Base-by-base conservation (phyloP, 345 rosid species). In the Mallotus nudiflorus region DNA sequence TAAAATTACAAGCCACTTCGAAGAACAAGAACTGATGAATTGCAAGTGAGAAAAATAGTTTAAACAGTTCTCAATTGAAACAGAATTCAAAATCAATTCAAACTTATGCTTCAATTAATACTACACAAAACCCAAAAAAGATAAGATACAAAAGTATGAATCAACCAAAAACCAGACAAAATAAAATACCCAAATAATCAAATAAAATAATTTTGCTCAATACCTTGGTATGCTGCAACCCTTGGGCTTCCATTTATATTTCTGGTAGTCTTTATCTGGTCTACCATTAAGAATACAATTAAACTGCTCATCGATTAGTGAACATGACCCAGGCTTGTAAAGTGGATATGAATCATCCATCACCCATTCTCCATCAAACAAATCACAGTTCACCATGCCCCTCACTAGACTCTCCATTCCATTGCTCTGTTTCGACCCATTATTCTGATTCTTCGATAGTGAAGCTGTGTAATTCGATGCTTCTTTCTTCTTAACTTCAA, bases 301-400 rank as follows among this genome's bases (percentile, higher is more conserved):
- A 71, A 95, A 95, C 59, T 92, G 99, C 73, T 85, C 87, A 75
- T 95, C 99, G 20, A 95, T 85, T 10, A 88, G 58, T 18, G 89
- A 85, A 82, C 99, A 95, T 15, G 98, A 83, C 49, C 94, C 97
- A 3, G 94, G 90, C 64, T 87, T 86, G 84, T 95, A 95, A 14
- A 95, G 94, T 2, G 99, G 99, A 81, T 95, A 95, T 1, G 98
- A 84, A 67, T 90, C 86, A 70, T 95, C 99, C 78, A 31, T 83
- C 51, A 92, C 81, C 99, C 99, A 95, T 13, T 82, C 74, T 29
- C 99, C 99, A 64, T 92, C 92, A 79, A 87, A 90, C 68, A 92
- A 82, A 67, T 95, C 86, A 64, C 99, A 92, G 0, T 81, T 82
- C 86, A 75, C 73, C 81, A 91, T 52, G 29, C 84, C 71, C 71